Base-by-base conservation (phyloP, 495 filamentous ascomycete species). In the Tuber umbilicatum region DNA sequence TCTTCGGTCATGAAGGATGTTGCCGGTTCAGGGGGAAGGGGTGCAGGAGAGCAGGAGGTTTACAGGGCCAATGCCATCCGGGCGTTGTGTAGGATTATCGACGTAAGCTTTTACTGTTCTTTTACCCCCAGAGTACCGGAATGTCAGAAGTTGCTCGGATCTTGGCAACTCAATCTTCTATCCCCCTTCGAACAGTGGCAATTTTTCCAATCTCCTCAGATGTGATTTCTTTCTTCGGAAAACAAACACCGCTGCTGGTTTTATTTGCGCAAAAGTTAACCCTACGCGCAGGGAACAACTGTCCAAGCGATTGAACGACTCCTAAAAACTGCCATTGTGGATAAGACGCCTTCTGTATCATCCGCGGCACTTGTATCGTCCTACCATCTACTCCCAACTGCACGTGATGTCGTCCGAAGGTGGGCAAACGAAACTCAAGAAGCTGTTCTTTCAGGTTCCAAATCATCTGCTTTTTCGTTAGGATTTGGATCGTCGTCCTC, bases 1-100 rank as follows among this genome's bases (percentile, higher is more conserved):
- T 94, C 92, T 85, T 97, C 93, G 80, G 97, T 99, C 77, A 99
- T 99, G 94, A 99, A 99, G 86, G 95, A 99, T 83, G 97, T 94
- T 10, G 78, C 78, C 21, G 80, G 80, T 73, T 71, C 74, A 45
- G 80, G 80, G 38, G 80, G 79, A 37, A 79, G 79, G 45, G 93
- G 94, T 73, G 93, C 95, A 78, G 93, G 93, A 76, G 97, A 93
- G 81, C 96, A 98, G 81, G 92, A 94, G 68, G 88, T 99, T 69
- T 99, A 97, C 85, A 89, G 94, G 76, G 93, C 95, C 35, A 99
- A 99, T 87, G 95, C 95, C 72, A 98, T 99, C 82, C 89, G 95
- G 74, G 94, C 95, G 64, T 87, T 99, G 76, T 97, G 94, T 86
- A 90, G 95, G 76, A 97, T 99, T 81, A 98, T 98, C 81, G 95